Base-by-base conservation (phyloP, 1,284 basidiomycete genomes). In the Tilletia walkeri region DNA sequence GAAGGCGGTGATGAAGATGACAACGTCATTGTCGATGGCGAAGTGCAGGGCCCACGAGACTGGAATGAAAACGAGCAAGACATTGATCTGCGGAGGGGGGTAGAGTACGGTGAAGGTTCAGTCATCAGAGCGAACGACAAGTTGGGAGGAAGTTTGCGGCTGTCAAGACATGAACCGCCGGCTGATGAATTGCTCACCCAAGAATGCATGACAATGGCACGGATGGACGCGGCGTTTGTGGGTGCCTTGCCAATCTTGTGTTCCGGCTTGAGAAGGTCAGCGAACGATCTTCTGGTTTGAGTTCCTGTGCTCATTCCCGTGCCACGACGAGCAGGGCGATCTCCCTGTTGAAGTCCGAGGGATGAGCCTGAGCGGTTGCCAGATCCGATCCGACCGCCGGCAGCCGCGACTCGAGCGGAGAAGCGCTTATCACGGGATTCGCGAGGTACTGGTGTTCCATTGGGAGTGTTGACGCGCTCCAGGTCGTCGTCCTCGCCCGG, bases 1-100 rank as follows among this genome's bases (percentile, higher is more conserved):
- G 70, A 80, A 80, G 3, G 76, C 69, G 6, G 75, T 80, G 69
- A 80, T 69, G 63, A 80, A 80, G 59, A 76, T 67, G 24, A 69
- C 72, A 41, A 78, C 61, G 24, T 76, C 72, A 34, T 78, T 76
- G n/a, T 78, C 78, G 34, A 78, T 65, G 0, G 75, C 77, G 65
- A 78, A 78, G 61, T 75, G 74, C 16, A 77, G 68, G 4, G 76
- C 78, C 78, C 78, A 79, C 3, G 76, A 78, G 54, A 80, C 59
- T 20, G 79, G 79, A 34, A 80, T 79, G 48, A 75, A 75, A 47
- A 79, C 66, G 20, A 80, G 66, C 6, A 79, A 70, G 7, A 80
- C 38, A 56, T 80, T 80, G 72, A 69, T 61, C 53, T 48, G 41
- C 18, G 36, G 36, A 30, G 30, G 6, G 39, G 39, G 5, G 24